Evolutionary conservation across 768 basidiomycete species (phyloP).

Genomic region (Russula griseocarnosa): DNA sequence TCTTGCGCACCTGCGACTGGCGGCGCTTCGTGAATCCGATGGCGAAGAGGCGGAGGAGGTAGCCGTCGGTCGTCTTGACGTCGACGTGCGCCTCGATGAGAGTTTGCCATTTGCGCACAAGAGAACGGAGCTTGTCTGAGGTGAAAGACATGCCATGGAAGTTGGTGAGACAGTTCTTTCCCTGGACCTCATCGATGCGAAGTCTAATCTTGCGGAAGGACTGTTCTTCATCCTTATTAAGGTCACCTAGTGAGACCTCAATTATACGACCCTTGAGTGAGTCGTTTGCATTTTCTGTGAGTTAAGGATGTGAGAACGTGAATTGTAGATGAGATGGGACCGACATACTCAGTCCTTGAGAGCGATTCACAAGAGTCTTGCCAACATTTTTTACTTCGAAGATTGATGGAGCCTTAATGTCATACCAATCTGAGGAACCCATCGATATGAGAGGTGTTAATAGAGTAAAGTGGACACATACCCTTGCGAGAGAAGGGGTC

Average conservation of each 20-base stretch:
- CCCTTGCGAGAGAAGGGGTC: constrained; percentile 99
- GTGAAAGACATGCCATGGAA: constrained; percentile 99
- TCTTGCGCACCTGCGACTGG: constrained; percentile 95
- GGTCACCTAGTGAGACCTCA: constrained; percentile 93
- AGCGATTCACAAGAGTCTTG: constrained; percentile 98
- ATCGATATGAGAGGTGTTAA: not conserved
- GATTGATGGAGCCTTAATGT: constrained; percentile 96
- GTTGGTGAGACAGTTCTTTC: constrained; percentile 99
- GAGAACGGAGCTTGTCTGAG: constrained; percentile 98
- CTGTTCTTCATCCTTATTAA: constrained; percentile 99
- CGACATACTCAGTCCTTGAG: constrained; percentile 91
- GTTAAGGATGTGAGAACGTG: constrained; percentile 24
- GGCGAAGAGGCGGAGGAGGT: constrained; percentile 97
- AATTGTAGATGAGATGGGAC: not conserved
- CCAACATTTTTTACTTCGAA: constrained; percentile 97
- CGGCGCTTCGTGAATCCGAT: constrained; percentile 99
- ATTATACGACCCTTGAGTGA: constrained; percentile 95
- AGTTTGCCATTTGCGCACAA: constrained; percentile 99
- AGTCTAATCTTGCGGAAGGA: constrained; percentile 99
- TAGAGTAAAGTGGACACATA: constrained; percentile 36
- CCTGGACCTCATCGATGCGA: constrained; percentile 92
- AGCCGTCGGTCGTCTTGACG: constrained; percentile 98
- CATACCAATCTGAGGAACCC: constrained; percentile 84
- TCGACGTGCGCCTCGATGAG: constrained; percentile 99
- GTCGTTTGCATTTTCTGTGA: constrained; percentile 94